phyloP scores from a whole-genome alignment of 768 basidiomycete genomes.

The Pisolithus sp. region DNA sequence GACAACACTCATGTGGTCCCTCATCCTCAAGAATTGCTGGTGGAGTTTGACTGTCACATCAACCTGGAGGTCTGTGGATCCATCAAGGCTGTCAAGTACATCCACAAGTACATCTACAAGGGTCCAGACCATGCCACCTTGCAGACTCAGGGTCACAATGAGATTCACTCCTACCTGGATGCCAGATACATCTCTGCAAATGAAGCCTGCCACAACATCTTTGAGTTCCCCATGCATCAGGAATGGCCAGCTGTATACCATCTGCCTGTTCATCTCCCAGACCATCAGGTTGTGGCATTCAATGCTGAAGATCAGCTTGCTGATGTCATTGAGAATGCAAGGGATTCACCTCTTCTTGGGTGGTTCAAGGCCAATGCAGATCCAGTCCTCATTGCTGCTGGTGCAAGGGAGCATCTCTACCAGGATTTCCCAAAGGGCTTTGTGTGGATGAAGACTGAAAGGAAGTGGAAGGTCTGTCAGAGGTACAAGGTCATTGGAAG shows the following conservation, averaged over 20 bases:
- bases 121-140: constrained; percentile 37
- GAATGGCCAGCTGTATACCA: constrained; percentile 32
- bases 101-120: constrained; percentile 34
- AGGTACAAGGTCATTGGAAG: constrained; percentile 21
- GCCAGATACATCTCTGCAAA: constrained; percentile 32
- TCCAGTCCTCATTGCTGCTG: constrained; percentile 1
- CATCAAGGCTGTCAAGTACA: constrained; percentile 38
- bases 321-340: constrained; percentile 12
- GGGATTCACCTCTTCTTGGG: constrained; percentile 23
- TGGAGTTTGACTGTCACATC: constrained; percentile 39
- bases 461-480: constrained; percentile 15
- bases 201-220: constrained; percentile 33
- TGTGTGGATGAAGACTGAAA: constrained; percentile 17
- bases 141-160: constrained; percentile 25
- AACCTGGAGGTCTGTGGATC: constrained; percentile 37
- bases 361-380: constrained; percentile 28
- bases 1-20: constrained; percentile 40
- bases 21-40: constrained; percentile 28
- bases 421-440: constrained; percentile 29
- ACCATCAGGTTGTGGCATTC: constrained; percentile 33
- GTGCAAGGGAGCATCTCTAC: constrained; percentile 20
- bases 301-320: constrained; percentile 25
- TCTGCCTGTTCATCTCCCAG: constrained; percentile 37
- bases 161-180: constrained; percentile 31
- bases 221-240: constrained; percentile 27